Base-by-base conservation (phyloP, 768 basidiomycete species). In the Lactarius psammicola region DNA sequence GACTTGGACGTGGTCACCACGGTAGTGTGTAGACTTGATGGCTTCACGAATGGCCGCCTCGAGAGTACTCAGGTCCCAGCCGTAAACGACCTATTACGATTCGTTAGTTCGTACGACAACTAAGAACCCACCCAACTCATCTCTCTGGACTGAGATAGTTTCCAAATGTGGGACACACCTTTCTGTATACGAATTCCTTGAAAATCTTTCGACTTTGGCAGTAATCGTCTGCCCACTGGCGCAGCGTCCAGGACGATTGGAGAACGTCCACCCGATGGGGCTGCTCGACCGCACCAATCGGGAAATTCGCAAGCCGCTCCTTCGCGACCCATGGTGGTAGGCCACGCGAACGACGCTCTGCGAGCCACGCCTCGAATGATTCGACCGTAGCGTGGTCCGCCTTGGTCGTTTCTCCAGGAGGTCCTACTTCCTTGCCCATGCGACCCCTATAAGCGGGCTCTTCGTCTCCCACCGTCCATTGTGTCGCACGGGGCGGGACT, bases 221-320 rank as follows among this genome's bases (percentile, higher is more conserved):
- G 71, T 92, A 94, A 64, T 89, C 86, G 69, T 93, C 90, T 10
- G 91, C 90, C 92, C 92, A 94, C 65, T 88, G 68, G 11, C 69
- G 69, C 40, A 69, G 30, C 4, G 69, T 68, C 62, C 42, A 76
- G 69, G 65, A 69, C 4, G 71, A 72, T 36, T 69, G 66, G 33
- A 71, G 69, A 7, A 71, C 70, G 15, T 65, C 51, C 3, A 56
- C 58, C 8, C 62, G 59, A 15, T 59, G 62, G 13, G 67, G 51
- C n/a, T 61, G 62, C 6, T 58, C 63, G 10, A 20, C 44, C 1
- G 54, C 53, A 2, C 59, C 58, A 8, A 62, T 64, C 60, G 4
- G 38, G 59, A 56, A 53, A 49, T n/a, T 53, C 58, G 44, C 38
- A 9, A 33, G 23, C 6, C 23, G 49, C 26, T 46, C 58, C 53